Evolutionary conservation across 169 alveolate species (phyloP).

Genomic region (Babesia gibsoni): DNA sequence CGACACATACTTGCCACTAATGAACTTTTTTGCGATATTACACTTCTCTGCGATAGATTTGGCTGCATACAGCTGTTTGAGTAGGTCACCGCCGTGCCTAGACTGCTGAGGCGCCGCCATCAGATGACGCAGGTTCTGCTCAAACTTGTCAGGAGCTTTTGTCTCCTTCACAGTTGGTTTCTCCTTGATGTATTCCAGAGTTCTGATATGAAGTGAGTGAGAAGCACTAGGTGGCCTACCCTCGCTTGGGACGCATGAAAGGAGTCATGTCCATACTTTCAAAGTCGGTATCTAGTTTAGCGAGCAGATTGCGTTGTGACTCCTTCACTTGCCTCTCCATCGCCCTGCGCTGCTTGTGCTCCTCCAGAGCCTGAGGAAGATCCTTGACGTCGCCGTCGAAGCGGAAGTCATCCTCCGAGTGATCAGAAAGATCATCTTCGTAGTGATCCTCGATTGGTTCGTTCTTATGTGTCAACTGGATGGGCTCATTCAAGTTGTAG

Average conservation of each 20-base stretch:
- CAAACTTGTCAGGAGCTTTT: conserved; percentile 33
- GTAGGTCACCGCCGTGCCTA: conserved; percentile 9
- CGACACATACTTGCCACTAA: neutral
- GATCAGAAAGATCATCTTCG: conserved; percentile 37
- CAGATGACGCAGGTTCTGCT: conserved; percentile 27
- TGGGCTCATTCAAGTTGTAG: conserved; percentile 44
- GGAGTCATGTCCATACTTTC: conserved; percentile 22
- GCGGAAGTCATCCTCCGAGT: conserved; percentile 53
- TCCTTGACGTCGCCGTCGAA: conserved; percentile 31
- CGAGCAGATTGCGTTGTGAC: conserved; percentile 33
- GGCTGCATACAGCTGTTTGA: conserved; percentile 6
- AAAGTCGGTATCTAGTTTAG: conserved; percentile 43
- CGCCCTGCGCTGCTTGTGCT: conserved; percentile 40
- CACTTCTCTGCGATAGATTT: neutral
- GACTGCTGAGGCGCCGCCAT: conserved; percentile 21
- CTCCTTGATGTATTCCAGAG: conserved; percentile 20
- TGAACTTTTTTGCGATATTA: conserved; percentile 25
- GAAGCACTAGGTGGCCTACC: conserved; percentile 6
- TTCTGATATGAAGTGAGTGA: neutral
- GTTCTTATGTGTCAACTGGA: conserved; percentile 44
- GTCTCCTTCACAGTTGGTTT: neutral
- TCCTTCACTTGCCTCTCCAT: conserved; percentile 23
- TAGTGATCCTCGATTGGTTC: conserved; percentile 57
- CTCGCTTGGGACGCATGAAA: conserved; percentile 13
- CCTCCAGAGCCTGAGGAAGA: conserved; percentile 42